Conservation (phyloP, 1,139 yeast genomes). For the Protomyces macrosporus region DNA sequence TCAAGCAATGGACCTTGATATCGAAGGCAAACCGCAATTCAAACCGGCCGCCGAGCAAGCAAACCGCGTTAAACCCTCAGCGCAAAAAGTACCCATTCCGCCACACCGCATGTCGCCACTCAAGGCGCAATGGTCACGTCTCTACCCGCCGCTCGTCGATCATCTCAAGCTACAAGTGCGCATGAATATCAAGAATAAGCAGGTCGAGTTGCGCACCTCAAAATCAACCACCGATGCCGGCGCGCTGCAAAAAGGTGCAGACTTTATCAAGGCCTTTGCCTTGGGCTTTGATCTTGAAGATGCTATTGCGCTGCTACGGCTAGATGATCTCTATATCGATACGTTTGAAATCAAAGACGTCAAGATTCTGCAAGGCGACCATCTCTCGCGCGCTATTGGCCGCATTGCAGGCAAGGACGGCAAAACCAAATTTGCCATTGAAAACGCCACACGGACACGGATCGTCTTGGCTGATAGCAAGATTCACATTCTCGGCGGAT, state of each 20-base stretch:
- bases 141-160: conserved; percentile 92
- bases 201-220: conserved; percentile 82
- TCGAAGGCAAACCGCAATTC: conserved; percentile 84
- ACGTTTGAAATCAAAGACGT: conserved; percentile 96
- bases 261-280: conserved; percentile 88
- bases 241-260: conserved; percentile 96
- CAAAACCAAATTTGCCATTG: conserved; percentile 95
- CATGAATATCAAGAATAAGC: conserved; percentile 75
- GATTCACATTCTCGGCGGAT: conserved; percentile 94
- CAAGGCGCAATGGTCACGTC: conserved; percentile 82
- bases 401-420: conserved; percentile 99
- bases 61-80: conserved; percentile 71
- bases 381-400: conserved; percentile 95
- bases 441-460: conserved; percentile 96
- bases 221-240: conserved; percentile 82
- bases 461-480: conserved; percentile 94
- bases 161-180: conserved; percentile 90
- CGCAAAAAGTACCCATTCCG: conserved; percentile 86
- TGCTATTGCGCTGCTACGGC: conserved; percentile 85
- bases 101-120: conserved; percentile 96
- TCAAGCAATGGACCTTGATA: conserved; percentile 57
- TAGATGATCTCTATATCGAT: conserved; percentile 93
- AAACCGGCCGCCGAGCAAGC: conserved; percentile 56
- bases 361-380: conserved; percentile 91
- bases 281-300: conserved; percentile 96